Evolutionary conservation across 768 basidiomycete species (phyloP).

Genomic region (Aureoboletus auriporus): DNA sequence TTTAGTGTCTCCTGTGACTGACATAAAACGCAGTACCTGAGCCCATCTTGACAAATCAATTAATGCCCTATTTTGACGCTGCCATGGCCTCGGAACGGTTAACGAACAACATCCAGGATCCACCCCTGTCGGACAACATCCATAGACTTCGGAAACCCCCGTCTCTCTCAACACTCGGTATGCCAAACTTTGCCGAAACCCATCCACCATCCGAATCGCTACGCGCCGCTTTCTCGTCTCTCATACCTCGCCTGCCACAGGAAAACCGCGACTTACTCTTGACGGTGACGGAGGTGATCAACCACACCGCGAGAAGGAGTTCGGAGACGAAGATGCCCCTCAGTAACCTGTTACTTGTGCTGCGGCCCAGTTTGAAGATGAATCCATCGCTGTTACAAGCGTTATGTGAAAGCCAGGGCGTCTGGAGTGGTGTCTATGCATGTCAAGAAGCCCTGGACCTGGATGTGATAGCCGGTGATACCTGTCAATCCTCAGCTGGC

Average conservation of each 20-base stretch:
- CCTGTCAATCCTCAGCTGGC: not conserved
- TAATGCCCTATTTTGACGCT: constrained; percentile 75
- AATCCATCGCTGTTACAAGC: constrained; percentile 67
- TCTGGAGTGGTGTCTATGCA: constrained; percentile 48
- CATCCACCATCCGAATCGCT: constrained; percentile 60
- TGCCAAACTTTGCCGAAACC: constrained; percentile 61
- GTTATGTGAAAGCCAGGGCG: constrained; percentile 63
- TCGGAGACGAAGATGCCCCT: constrained; percentile 89
- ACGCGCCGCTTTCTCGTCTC: constrained; percentile 51
- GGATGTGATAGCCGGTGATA: constrained; percentile 1
- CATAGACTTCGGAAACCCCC: constrained; percentile 65
- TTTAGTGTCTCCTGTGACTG: constrained; percentile 1
- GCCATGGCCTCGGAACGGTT: constrained; percentile 57
- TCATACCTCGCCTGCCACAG: constrained; percentile 65
- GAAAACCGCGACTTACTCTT: constrained; percentile 84
- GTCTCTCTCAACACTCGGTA: constrained; percentile 73
- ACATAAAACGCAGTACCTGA: constrained; percentile 66
- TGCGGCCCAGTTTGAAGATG: constrained; percentile 85
- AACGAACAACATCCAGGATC: constrained; percentile 25
- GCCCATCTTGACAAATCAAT: constrained; percentile 69
- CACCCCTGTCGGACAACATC: constrained; percentile 33
- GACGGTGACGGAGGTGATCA: constrained; percentile 79
- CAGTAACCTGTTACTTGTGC: constrained; percentile 81
- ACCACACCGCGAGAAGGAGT: constrained; percentile 61
- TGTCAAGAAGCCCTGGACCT: constrained; percentile 3